Evolutionary conservation across 1,284 basidiomycete species (phyloP), one percentile per base, ranked within the genome.

Genomic region (Cryptococcus sp.): DNA sequence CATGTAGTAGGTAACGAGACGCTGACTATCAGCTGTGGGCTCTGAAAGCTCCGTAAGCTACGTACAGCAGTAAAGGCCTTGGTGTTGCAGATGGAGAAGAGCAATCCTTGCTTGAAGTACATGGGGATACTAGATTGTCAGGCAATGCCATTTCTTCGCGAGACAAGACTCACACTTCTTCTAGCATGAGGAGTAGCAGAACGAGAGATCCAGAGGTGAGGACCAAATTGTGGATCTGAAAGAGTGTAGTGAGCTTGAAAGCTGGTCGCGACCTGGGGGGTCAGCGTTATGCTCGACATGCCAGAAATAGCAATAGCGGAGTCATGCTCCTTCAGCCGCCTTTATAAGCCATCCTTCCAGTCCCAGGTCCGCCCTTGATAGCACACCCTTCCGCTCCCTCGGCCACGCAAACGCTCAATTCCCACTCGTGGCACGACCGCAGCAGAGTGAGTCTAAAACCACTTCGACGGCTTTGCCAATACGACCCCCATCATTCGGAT

Each of bases 1-100:
- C 80, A 98, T 91, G 80, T 98, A 98, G 79, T 90, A 96, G 66
- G 89, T 85, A 74, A 91, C 85, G 70, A 92, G 79, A 69, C 82
- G 82, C 87, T 91, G 61, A 45, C 19, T 37, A 32, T 40, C 16
- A 48, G 45, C 19, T 47, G n/a, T n/a, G n/a, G n/a, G n/a, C n/a
- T 37, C 14, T 19, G 37, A 19, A 7, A 21, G 42, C 49, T 40
- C 24, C 16, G 11, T 47, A 7, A 13, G n/a, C n/a, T n/a, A 80
- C 85, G 65, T 67, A 91, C 89, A 55, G 83, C 78, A 48, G 91
- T 94, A 89, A 91, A 98, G 50, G 91, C 84, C 5, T 76, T 70
- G 28, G 80, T 78, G 59, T 82, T 75, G 77, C 94, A 98, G 66
- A 98, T 85, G 43, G 85, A 83, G 72, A 83, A 80, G 77, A 86